Conservation (phyloP, 208 protist species). For the Blechomonas ayalai region DNA sequence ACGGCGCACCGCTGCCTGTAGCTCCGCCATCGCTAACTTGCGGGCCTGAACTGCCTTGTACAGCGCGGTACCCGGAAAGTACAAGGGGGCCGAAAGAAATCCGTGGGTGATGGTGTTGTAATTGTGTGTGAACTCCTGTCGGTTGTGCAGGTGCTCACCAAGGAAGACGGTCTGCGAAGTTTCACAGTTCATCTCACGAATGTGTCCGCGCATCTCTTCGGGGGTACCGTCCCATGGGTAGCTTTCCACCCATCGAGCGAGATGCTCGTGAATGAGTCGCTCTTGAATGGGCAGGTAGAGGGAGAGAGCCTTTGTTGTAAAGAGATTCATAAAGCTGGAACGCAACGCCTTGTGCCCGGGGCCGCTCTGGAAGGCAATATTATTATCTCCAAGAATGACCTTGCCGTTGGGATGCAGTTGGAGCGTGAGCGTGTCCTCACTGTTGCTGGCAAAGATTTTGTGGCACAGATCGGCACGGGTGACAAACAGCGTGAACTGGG, state of each 20-base stretch:
- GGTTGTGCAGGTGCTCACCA: constrained; percentile 85
- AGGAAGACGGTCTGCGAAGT: constrained; percentile 91
- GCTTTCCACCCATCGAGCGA: constrained; percentile 50
- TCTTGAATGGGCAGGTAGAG: constrained; percentile 78
- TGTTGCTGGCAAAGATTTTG: constrained; percentile 75
- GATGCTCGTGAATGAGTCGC: constrained; percentile 59
- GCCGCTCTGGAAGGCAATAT: constrained; percentile 82
- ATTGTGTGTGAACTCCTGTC: constrained; percentile 80
- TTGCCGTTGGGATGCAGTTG: constrained; percentile 80
- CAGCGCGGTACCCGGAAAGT: constrained; percentile 87
- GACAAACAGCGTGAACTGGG: constrained; percentile 69
- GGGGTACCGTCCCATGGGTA: constrained; percentile 45
- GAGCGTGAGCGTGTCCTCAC: constrained; percentile 65
- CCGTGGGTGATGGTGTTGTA: constrained; percentile 92
- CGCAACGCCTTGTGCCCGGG: constrained; percentile 75
- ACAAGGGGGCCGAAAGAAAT: constrained; percentile 88
- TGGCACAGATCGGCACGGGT: constrained; percentile 72
- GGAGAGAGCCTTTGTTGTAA: constrained; percentile 77
- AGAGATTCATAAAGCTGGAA: constrained; percentile 82
- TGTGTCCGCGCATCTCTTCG: constrained; percentile 74
- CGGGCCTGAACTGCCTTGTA: constrained; percentile 88
- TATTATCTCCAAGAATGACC: constrained; percentile 82
- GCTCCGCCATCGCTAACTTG: constrained; percentile 74
- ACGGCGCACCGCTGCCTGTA: constrained; percentile 72
- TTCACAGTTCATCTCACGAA: constrained; percentile 89